Evolutionary conservation across 805 yeast genomes (phyloP), one percentile per base, ranked within the genome.

Genomic region (Yueomyces sinensis): DNA sequence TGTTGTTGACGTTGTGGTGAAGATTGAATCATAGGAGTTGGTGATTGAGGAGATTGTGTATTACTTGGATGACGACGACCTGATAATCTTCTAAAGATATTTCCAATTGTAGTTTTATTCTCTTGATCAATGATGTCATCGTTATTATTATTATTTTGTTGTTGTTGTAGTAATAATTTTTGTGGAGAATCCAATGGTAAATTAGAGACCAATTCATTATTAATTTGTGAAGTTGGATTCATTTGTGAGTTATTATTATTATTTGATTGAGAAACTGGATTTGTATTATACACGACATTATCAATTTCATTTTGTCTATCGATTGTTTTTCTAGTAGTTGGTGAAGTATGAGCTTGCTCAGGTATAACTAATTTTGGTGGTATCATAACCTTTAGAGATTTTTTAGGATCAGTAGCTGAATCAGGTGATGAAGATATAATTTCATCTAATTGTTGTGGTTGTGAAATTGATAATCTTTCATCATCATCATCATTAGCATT

Each of bases 301-400:
- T 51, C 51, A 25, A 49, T 41, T 3, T 44, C 50, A 22, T 44
- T 19, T 25, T 32, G 43, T 5, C 37, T 37, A 9, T 51, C 59
- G 13, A 49, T 33, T 11, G 48, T 40, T 31, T 53, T 56, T 36
- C 58, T 48, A 17, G 36, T 28, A 9, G 45, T 71, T 50, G 64
- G 69, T 52, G 58, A 72, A 46, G 51, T 73, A 60, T 61, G 70
- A 37, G 57, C 69, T 61, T 52, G 64, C 56, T 63, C 76, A 50
- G 61, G 73, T 57, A 41, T 62, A 47, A 58, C 65, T 50, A 59
- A 50, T 48, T 47, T 57, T 43, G 62, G 70, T 47, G 52, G 70
- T 49, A 42, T 48, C 36, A 52, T 30, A 2, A 52, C 41, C 34
- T 45, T 41, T 31, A 50, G 34, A 16, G 41, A 41, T 29, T 20